These are phyloP conservation scores for Lentinula raphanica DNA, from an alignment of 768 basidiomycete species.

Conservation along the genomic window DNA sequence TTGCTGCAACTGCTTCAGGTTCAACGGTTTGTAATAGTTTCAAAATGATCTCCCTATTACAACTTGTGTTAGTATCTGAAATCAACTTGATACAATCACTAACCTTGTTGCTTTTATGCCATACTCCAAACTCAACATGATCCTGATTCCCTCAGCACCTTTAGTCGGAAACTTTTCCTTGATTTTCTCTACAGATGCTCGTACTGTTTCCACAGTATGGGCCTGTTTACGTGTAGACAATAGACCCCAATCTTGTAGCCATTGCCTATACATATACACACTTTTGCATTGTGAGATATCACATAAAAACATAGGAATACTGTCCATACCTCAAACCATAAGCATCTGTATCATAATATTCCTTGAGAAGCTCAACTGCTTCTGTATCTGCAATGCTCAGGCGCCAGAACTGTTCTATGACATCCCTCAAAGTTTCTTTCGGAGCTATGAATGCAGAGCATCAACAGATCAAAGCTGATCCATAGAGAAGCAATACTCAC, in stretches of 20 bases:
- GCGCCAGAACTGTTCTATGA: background rate
- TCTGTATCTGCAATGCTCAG: background rate
- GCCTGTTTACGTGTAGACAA: background rate
- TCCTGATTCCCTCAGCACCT: background rate
- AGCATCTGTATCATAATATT: slow-evolving; percentile 3
- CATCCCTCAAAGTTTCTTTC: background rate
- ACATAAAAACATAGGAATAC: background rate
- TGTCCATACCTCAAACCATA: slow-evolving; percentile 1
- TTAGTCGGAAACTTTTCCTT: background rate
- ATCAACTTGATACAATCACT: too few relatives aligned
- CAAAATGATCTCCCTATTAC: background rate
- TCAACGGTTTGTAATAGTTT: background rate
- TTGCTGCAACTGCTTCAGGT: background rate
- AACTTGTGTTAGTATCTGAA: too few relatives aligned
- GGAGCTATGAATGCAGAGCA: background rate
- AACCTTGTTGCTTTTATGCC: background rate
- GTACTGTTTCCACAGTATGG: background rate
- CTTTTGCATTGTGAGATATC: background rate
- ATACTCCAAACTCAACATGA: background rate
- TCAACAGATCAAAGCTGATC: too few relatives aligned
- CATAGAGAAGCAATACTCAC: too few relatives aligned
- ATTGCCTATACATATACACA: background rate
- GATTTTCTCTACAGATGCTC: background rate
- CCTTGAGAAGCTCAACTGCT: background rate
- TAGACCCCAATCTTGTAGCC: background rate